A percentile compares a stretch with the other conserved stretches of the same genome.
Conservation (phyloP, 1,284 basidiomycete genomes). For the Boletellus deceptivus region DNA sequence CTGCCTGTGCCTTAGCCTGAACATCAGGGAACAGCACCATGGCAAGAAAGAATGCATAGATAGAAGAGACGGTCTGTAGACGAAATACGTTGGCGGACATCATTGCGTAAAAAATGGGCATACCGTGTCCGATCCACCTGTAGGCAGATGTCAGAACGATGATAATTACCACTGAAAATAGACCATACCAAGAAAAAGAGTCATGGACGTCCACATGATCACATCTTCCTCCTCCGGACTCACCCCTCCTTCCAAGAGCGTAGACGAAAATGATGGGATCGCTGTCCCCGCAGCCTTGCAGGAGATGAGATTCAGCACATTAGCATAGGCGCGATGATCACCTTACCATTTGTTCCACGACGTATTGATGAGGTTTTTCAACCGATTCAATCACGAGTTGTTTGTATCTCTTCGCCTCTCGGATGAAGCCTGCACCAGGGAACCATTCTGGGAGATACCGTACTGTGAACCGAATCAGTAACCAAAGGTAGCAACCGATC, state of each 20-base stretch:
- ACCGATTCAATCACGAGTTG: conserved; percentile 32
- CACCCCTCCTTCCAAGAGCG: conserved; percentile 9
- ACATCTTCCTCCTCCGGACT: conserved; percentile 23
- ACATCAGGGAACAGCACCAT: conserved; percentile 27
- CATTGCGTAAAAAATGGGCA: conserved; percentile 1
- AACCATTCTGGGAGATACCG: conserved; percentile 48
- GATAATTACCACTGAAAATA: not conserved
- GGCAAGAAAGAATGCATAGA: conserved; percentile 31
- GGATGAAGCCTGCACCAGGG: conserved; percentile 47
- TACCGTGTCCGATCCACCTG: conserved; percentile 29
- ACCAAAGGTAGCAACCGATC: no score
- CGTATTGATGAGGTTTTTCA: conserved; percentile 38
- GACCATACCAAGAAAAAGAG: conserved; percentile 14
- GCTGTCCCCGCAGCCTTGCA: conserved; percentile 39
- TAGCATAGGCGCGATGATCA: not conserved
- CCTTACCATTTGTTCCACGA: conserved; percentile 41
- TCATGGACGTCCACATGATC: conserved; percentile 22
- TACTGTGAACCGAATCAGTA: conserved; percentile 29
- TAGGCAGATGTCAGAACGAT: conserved; percentile 1
- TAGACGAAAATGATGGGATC: conserved; percentile 38
- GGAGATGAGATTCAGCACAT: not conserved
- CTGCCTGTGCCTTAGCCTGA: conserved; percentile 21
- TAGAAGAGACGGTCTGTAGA: conserved; percentile 36
- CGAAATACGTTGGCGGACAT: not conserved
- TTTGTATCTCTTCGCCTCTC: conserved; percentile 38